Evolutionary conservation across 352 stramenopile species (phyloP).

Genomic region (Elongisporangium undulatum): DNA sequence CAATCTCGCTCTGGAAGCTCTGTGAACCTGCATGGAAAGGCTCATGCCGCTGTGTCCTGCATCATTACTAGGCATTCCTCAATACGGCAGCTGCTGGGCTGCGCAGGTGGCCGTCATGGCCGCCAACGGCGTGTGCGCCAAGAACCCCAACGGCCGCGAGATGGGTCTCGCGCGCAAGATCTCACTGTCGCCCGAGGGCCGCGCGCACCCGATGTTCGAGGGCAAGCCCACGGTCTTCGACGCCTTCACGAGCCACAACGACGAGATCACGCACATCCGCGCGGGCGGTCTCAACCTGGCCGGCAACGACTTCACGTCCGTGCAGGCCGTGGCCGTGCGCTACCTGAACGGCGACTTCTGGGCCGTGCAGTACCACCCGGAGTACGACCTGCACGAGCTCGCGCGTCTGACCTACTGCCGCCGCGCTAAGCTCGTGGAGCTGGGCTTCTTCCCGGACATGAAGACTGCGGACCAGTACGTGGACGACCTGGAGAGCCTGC

Average conservation of each 20-base stretch:
- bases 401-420: constrained; percentile 69
- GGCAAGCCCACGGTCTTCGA: constrained; percentile 79
- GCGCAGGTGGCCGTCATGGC: constrained; percentile 74
- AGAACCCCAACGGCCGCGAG: constrained; percentile 66
- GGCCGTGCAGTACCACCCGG: constrained; percentile 80
- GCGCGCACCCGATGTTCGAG: constrained; percentile 78
- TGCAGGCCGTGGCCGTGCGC: constrained; percentile 69
- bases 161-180: constrained; percentile 82
- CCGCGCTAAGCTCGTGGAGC: constrained; percentile 50
- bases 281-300: constrained; percentile 51
- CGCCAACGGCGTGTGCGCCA: constrained; percentile 51
- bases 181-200: constrained; percentile 59
- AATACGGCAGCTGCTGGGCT: constrained; percentile 82
- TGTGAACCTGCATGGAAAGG: not conserved
- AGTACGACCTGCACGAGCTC: constrained; percentile 83
- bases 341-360: constrained; percentile 82
- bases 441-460: constrained; percentile 74
- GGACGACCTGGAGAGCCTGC: constrained; percentile 68
- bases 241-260: constrained; percentile 79
- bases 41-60: constrained; percentile 4
- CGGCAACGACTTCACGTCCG: constrained; percentile 62
- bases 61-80: constrained; percentile 36
- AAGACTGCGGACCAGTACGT: constrained; percentile 67
- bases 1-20: not conserved
- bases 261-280: constrained; percentile 75